Base-by-base conservation (phyloP, 2,329 filamentous ascomycete genomes). In the Penicillium palitans region DNA sequence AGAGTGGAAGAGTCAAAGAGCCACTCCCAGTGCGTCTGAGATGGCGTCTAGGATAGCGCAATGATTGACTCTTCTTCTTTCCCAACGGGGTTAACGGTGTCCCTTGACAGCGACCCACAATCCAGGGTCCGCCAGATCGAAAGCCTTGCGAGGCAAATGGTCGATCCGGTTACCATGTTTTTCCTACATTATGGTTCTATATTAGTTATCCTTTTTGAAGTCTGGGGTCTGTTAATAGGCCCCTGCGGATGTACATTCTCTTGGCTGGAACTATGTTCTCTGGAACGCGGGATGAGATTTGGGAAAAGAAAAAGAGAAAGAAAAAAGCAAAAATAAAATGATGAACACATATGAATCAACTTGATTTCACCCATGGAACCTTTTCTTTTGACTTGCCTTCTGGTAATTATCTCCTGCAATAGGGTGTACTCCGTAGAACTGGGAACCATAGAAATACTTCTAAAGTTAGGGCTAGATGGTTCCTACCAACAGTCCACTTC, bases 91-190 rank as follows among this genome's bases (percentile, higher is more conserved):
- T 57, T 65, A 61, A 67, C 48, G 62, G 63, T 66, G 42, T 45
- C 42, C 31, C 25, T 59, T 64, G 59, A 54, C 52, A 60, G 59
- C 41, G 63, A 65, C 61, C 65, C 62, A 62, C 63, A 54, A 59
- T 61, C 52, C 55, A 60, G 63, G 61, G 63, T 62, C 58, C 57
- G 55, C 33, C 21, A 61, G 60, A 66, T 66, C 63, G 56, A 59
- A 40, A 37, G 52, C 59, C 59, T 57, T 60, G 55, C 44, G 41
- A 59, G 58, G 51, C 27, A 19, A 31, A 24, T 1, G 37, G 57
- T 60, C 62, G 62, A 58, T 63, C 60, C 60, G 40, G 17, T 17
- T 10, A 29, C 17, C 31, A 31, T 41, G 41, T 35, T 40, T 40
- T 51, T 7, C 33, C 12, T 50, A 9, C 4, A 27, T 24, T 21